Conservation (phyloP, 352 stramenopile genomes). For the Pythium guiyangense region DNA sequence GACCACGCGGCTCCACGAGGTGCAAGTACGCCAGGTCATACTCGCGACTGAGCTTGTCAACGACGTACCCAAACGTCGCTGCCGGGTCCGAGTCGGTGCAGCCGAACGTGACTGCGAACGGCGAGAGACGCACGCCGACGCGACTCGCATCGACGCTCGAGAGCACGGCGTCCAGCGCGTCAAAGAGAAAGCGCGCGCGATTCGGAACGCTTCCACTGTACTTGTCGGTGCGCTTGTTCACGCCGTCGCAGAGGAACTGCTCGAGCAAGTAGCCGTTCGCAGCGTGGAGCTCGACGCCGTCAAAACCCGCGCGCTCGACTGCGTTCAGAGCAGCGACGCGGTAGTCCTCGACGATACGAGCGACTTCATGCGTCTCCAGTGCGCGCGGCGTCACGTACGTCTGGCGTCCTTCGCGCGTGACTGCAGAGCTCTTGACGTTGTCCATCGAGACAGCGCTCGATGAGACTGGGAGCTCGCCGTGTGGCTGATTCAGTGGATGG, state of each 20-base stretch:
- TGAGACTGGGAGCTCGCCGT: conserved; percentile 48
- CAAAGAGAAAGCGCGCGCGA: conserved; percentile 45
- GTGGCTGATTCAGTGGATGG: conserved; percentile 64
- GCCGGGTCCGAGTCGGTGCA: no score
- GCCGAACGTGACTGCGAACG: no score
- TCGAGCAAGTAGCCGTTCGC: conserved; percentile 89
- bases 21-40: no score
- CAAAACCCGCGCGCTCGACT: conserved; percentile 66
- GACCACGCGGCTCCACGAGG: no score
- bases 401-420: conserved; percentile 36
- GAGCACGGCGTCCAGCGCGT: conserved; percentile 36
- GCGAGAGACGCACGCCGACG: conserved; percentile 3
- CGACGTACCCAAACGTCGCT: no score
- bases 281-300: conserved; percentile 81
- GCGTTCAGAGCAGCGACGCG: conserved; percentile 23
- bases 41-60: no score
- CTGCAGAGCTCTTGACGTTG: conserved; percentile 25
- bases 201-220: conserved; percentile 76
- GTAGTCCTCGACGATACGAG: conserved; percentile 67
- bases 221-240: conserved; percentile 61
- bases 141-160: background rate
- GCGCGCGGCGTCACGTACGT: conserved; percentile 47
- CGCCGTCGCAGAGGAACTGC: conserved; percentile 57
- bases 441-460: conserved; percentile 35
- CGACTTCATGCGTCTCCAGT: conserved; percentile 73